Conservation (phyloP, 1,284 basidiomycete genomes). For the Malassezia vespertilionis region DNA sequence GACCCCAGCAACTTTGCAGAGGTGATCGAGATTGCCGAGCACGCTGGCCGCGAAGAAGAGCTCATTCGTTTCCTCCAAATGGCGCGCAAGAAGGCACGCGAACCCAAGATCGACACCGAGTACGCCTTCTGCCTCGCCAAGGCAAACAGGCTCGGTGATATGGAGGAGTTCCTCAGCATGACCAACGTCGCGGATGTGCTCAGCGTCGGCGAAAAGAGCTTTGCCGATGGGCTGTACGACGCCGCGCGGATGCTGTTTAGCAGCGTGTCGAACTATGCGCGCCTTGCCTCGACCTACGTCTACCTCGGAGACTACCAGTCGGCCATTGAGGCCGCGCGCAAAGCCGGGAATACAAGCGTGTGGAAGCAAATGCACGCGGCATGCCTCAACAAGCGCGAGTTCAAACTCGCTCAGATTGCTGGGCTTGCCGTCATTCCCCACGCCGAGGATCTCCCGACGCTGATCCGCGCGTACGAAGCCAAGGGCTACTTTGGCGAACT, state of each 20-base stretch:
- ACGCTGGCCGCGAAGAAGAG: constrained; percentile 95
- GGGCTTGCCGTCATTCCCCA: constrained; percentile 48
- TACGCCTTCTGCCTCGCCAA: constrained; percentile 47
- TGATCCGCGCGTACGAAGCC: constrained; percentile 78
- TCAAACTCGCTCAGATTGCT: constrained; percentile 85
- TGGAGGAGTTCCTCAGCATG: constrained; percentile 99
- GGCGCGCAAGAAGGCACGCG: constrained; percentile 94
- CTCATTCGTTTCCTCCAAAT: constrained; percentile 95
- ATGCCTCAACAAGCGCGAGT: constrained; percentile 92
- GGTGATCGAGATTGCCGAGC: constrained; percentile 91
- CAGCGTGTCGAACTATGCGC: constrained; percentile 96
- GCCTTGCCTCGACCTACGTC: constrained; percentile 92
- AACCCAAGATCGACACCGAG: constrained; percentile 93
- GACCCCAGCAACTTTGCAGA: constrained; percentile 91
- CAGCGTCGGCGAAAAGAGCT: constrained; percentile 96
- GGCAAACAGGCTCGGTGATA: constrained; percentile 50
- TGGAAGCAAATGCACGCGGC: constrained; percentile 99
- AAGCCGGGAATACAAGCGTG: constrained; percentile 98
- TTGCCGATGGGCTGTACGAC: constrained; percentile 95
- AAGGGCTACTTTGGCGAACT: constrained; percentile 91
- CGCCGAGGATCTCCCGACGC: constrained; percentile 72
- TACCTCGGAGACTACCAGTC: constrained; percentile 96
- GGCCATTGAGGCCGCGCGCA: constrained; percentile 94
- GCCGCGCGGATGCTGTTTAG: constrained; percentile 90
- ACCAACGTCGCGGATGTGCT: constrained; percentile 96